A percentile compares a stretch with the other conserved stretches of the same genome.
phyloP scores from a whole-genome alignment of 1,284 basidiomycete genomes.

The Apiotrichum brassicae region DNA sequence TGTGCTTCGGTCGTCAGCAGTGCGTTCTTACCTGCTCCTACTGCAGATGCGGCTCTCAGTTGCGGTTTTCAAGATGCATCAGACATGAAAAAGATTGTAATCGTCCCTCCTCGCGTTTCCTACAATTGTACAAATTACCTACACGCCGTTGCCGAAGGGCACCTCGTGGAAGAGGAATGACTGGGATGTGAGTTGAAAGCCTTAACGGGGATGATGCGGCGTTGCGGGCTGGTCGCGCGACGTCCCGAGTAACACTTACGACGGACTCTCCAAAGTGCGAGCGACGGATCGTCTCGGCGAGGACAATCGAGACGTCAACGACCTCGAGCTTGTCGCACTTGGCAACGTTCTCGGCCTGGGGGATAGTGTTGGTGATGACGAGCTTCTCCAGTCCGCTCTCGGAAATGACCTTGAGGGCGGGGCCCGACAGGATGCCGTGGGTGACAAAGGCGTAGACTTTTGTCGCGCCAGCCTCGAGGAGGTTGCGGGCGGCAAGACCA shows the following conservation, averaged over 20 bases:
- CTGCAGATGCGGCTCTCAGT: no score
- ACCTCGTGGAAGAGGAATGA: constrained; percentile 50
- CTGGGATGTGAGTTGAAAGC: constrained; percentile 14
- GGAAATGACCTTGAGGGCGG: constrained; percentile 67
- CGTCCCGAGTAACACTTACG: constrained; percentile 41
- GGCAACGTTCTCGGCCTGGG: constrained; percentile 72
- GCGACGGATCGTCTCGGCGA: constrained; percentile 93
- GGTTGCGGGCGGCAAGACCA: constrained; percentile 81
- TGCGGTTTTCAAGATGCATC: constrained; percentile 2
- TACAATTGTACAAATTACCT: background rate
- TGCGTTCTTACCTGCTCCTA: no score
- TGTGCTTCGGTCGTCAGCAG: no score
- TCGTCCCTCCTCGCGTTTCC: no score
- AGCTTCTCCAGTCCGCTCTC: constrained; percentile 82
- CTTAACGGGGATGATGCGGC: background rate
- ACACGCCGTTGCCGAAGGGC: constrained; percentile 35
- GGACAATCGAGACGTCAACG: constrained; percentile 88
- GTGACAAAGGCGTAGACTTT: constrained; percentile 91
- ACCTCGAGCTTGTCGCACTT: constrained; percentile 85
- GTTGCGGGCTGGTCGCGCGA: no score
- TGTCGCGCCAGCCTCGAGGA: constrained; percentile 82
- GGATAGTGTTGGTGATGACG: constrained; percentile 97
- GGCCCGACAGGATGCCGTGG: constrained; percentile 91
- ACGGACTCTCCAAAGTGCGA: constrained; percentile 52
- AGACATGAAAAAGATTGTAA: constrained; percentile 2